Conservation (phyloP, 805 yeast species). For the Wickerhamiella allomyrinae region DNA sequence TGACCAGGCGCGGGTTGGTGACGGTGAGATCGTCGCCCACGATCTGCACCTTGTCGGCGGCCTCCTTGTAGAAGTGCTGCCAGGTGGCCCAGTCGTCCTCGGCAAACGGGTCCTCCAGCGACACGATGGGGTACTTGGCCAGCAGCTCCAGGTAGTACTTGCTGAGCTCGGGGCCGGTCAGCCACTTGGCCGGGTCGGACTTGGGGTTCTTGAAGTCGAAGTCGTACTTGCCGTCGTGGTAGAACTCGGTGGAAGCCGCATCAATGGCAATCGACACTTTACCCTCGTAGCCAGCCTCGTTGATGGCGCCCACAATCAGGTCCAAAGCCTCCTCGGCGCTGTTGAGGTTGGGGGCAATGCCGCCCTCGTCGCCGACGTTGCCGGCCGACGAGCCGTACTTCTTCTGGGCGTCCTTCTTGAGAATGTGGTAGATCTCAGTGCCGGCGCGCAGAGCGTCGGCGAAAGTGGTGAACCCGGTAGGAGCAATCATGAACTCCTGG, state of each 20-base stretch:
- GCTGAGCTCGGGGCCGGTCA: slow-evolving; percentile 77
- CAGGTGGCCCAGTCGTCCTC: slow-evolving; percentile 99
- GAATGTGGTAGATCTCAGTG: slow-evolving; percentile 93
- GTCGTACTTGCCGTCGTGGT: slow-evolving; percentile 93
- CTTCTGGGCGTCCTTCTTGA: slow-evolving; percentile 86
- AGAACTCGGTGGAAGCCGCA: slow-evolving; percentile 96
- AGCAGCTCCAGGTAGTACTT: slow-evolving; percentile 66
- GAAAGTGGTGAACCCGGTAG: slow-evolving; percentile 80
- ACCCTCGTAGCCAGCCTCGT: slow-evolving; percentile 91
- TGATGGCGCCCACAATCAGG: slow-evolving; percentile 80
- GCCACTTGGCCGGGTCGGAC: slow-evolving; percentile 81
- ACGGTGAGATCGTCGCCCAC: slow-evolving; percentile 98
- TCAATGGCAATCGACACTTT: slow-evolving; percentile 84
- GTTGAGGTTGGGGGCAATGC: slow-evolving; percentile 96
- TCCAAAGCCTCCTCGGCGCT: slow-evolving; percentile 96
- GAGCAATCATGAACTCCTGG: slow-evolving; percentile 99
- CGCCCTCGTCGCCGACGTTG: slow-evolving; percentile 99
- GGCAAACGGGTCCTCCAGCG: slow-evolving; percentile 97
- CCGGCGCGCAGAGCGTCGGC: slow-evolving; percentile 95
- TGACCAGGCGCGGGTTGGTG: slow-evolving; percentile 91
- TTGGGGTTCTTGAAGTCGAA: slow-evolving; percentile 97
- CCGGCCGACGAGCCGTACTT: slow-evolving; percentile 97
- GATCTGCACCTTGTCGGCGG: slow-evolving; percentile 52
- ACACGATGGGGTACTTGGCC: slow-evolving; percentile 90
- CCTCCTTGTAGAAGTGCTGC: slow-evolving; percentile 60